Base-by-base conservation (phyloP, 805 yeast genomes). In the Brettanomyces custersianus region DNA sequence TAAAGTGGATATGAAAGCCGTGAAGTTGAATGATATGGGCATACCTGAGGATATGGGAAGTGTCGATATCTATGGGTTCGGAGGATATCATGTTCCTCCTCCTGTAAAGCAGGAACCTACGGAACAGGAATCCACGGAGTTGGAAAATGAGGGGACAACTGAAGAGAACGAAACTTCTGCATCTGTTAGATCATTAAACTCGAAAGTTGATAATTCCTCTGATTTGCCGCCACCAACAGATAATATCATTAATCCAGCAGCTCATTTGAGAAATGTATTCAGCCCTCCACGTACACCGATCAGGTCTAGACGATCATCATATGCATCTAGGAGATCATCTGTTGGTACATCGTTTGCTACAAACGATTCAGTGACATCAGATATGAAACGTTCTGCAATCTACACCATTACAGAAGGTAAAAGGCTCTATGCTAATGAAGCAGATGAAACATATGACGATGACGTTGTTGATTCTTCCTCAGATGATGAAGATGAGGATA, bases 401-500 rank as follows among this genome's bases (percentile, higher is more conserved):
- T 45, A 40, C 20, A 46, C 45, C 6, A 46, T 44, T 16, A 52
- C 49, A 8, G 54, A 51, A 29, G 44, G 45, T 26, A 55, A 43
- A 31, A 43, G 53, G 29, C 51, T 44, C 26, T 46, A 51, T 33
- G 60, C 54, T 8, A 39, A 45, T 16, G 54, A 49, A 5, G 49
- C 52, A 21, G 50, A 54, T 38, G 54, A 49, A 5, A 52, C 49
- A 29, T 51, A 47, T 28, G 62, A 56, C 35, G 59, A 51, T 26
- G 52, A 46, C 9, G 48, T 48, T 31, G 59, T 48, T 20, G 60
- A 54, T 19, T 60, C 56, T 12, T 12, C 19, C 7, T 17, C 20
- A 5, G 78, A 72, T 2, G 73, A 66, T 13, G 72, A 66, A 15
- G 72, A 67, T 22, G n/a, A n/a, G n/a, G n/a, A n/a, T n/a, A n/a